phyloP scores from a whole-genome alignment of 2,329 filamentous ascomycete genomes.

The Neopestalotiopsis sp. region DNA sequence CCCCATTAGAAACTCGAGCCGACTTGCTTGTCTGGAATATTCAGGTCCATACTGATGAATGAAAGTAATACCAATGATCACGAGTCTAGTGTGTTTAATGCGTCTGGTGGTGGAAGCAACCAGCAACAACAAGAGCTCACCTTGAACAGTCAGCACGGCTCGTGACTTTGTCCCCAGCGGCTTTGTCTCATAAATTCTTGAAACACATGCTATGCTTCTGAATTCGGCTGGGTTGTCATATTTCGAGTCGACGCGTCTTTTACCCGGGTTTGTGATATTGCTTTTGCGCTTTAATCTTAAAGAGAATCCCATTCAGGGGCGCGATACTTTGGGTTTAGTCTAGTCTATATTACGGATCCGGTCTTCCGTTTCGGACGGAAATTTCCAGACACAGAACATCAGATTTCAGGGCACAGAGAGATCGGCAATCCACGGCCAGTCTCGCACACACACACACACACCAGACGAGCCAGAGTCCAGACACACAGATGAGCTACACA shows the following conservation, averaged over 20 bases:
- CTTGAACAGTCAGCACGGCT: neutral
- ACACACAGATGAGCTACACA: neutral
- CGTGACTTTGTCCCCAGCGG: neutral
- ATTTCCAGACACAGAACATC: neutral
- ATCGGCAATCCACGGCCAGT: neutral
- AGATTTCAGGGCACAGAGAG: neutral
- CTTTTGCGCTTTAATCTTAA: neutral
- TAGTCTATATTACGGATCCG: neutral
- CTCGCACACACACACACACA: neutral
- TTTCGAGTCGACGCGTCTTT: conserved; percentile 4
- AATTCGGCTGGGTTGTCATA: neutral
- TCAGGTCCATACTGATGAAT: neutral
- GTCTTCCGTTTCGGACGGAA: neutral
- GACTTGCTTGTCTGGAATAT: too few relatives aligned
- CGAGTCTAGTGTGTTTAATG: neutral
- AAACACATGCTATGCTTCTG: neutral
- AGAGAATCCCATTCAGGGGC: neutral
- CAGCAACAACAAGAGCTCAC: neutral
- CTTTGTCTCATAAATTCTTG: neutral
- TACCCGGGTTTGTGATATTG: neutral
- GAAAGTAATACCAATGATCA: neutral
- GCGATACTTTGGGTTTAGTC: neutral
- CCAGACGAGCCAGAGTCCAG: neutral
- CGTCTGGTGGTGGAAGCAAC: neutral
- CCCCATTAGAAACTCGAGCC: neutral